Base-by-base conservation (phyloP, 805 yeast species). In the Groenewaldozyma salmanticensis region DNA sequence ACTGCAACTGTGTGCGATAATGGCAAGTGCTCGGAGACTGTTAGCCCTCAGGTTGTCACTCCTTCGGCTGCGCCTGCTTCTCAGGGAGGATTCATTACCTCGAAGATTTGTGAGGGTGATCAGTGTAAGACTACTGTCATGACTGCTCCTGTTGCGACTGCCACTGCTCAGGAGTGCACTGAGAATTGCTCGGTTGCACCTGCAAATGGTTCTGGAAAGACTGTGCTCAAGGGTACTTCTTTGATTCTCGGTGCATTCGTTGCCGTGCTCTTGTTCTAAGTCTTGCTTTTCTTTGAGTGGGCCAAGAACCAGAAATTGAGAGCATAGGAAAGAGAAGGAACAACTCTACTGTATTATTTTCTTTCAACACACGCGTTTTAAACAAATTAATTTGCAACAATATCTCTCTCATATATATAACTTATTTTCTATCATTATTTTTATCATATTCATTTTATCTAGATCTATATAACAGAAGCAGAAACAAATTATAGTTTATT, bases 21-120 rank as follows among this genome's bases (percentile, higher is more conserved):
- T 17, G 39, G 33, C 35, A 17, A 20, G 37, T 36, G 39, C 19
- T 7, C n/a, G 9, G 21, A 33, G n/a, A 11, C 31, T 5, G 37
- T 21, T 13, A 6, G 7, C 9, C 21, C 37, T 17, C 15, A 16
- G 13, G 39, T 29, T n/a, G 35, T 16, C 35, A 36, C 39, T 11
- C 5, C 31, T n/a, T 6, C 9, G 16, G 35, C 17, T 21, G 31
- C 39, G 5, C 39, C 39, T 21, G 35, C 35, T 7, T 15, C 40
- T 27, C 7, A 35, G 13, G 15, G 6, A 24, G 29, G 13, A 7
- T 13, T 9, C 29, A 24, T 9, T 7, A 24, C 29, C 13, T 9
- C 29, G 11, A 24, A 7, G 7, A 24, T 24, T 13, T 24, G 29
- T 13, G 29, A 24, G 29, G 29, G 29, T 9, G 13, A 13, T 13